A percentile compares a stretch with the other conserved stretches of the same genome.
Evolutionary conservation across 345 rosid species (phyloP).

Genomic region (Noccaea caerulescens): DNA sequence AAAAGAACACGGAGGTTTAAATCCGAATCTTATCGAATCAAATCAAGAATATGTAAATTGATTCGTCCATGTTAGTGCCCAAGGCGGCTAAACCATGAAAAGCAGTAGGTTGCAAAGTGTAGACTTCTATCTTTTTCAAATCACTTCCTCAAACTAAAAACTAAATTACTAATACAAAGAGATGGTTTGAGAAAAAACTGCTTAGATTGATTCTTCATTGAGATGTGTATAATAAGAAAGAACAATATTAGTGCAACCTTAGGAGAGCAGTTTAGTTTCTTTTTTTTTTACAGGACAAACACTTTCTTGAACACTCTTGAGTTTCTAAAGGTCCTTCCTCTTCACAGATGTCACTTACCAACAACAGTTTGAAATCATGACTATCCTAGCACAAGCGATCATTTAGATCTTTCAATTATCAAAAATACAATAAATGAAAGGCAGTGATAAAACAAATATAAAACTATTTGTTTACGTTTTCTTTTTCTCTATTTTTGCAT

Average conservation of each 20-base stretch:
- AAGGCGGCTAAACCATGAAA: constrained; percentile 28
- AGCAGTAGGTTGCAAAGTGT: background rate
- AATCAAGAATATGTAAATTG: constrained; percentile 13
- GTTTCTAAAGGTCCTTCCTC: too few relatives aligned
- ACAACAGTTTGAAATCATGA: too few relatives aligned
- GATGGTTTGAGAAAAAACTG: too few relatives aligned
- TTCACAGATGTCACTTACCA: too few relatives aligned
- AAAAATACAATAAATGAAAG: too few relatives aligned
- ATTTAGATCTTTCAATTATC: too few relatives aligned
- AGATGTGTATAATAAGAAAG: background rate
- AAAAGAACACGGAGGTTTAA: background rate
- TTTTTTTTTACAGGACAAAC: background rate
- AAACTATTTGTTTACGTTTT: too few relatives aligned
- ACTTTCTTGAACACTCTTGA: background rate
- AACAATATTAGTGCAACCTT: background rate
- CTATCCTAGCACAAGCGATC: too few relatives aligned
- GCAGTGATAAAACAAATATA: too few relatives aligned
- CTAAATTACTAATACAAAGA: too few relatives aligned
- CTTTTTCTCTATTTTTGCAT: background rate
- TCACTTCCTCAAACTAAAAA: too few relatives aligned
- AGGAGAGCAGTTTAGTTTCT: background rate
- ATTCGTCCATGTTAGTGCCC: constrained; percentile 11
- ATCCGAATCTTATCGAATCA: constrained; percentile 12
- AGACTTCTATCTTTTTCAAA: too few relatives aligned
- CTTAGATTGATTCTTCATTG: background rate